Conservation (phyloP, 148 eudicot species). For the Rhododendron vialii region DNA sequence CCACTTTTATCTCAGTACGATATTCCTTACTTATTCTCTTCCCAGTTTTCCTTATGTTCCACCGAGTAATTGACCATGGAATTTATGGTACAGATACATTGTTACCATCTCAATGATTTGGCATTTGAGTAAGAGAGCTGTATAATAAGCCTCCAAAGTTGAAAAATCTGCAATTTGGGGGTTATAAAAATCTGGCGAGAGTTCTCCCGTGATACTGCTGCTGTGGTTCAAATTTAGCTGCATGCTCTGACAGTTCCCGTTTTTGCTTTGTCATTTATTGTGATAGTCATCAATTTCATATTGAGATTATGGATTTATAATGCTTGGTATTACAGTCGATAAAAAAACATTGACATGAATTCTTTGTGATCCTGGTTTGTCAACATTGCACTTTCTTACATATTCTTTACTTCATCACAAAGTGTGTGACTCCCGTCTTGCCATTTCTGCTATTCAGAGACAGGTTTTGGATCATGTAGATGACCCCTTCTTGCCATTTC, state of each 20-base stretch:
- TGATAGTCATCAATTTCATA: background rate
- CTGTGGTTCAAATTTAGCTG: background rate
- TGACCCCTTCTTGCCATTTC: no score
- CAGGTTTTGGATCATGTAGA: no score
- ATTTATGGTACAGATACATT: conserved; percentile 44
- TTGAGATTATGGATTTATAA: background rate
- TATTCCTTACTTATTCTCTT: conserved; percentile 2
- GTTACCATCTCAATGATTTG: conserved; percentile 71
- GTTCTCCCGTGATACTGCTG: background rate
- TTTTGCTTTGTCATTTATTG: background rate
- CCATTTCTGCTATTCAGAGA: no score
- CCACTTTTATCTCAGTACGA: conserved; percentile 81
- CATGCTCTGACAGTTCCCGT: background rate
- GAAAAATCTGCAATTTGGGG: conserved; percentile 65
- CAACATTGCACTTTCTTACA: background rate
- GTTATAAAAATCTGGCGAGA: conserved; percentile 80
- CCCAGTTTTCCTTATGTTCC: background rate
- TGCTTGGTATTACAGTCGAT: background rate
- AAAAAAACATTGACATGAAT: background rate
- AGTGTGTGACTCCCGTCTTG: no score
- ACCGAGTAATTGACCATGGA: conserved; percentile 5
- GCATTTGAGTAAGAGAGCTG: conserved; percentile 59
- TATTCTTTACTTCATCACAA: background rate
- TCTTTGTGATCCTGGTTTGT: background rate
- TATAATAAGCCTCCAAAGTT: conserved; percentile 77